A percentile compares a stretch with the other conserved stretches of the same genome.
Conservation (phyloP, 495 filamentous ascomycete species). For the Hypoxylon cercidicola region DNA sequence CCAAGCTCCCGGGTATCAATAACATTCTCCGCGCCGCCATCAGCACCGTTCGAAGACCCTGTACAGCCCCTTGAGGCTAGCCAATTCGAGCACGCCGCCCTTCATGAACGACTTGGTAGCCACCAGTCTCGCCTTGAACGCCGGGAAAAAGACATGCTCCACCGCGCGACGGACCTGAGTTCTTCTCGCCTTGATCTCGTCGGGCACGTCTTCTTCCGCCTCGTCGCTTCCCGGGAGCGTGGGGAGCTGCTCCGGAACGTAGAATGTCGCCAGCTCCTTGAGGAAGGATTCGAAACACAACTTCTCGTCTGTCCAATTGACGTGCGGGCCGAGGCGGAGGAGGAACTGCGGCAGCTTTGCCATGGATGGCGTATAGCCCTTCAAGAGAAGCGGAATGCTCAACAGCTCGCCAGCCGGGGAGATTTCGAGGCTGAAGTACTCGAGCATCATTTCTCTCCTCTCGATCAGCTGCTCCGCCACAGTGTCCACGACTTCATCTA, state of each 20-base stretch:
- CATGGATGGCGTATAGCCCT: conserved; percentile 85
- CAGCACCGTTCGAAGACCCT: conserved; percentile 97
- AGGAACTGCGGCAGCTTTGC: conserved; percentile 91
- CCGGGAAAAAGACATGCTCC: conserved; percentile 81
- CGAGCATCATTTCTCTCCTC: conserved; percentile 83
- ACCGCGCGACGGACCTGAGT: conserved; percentile 68
- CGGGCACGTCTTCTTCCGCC: conserved; percentile 56
- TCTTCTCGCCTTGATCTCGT: conserved; percentile 66
- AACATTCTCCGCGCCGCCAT: conserved; percentile 35
- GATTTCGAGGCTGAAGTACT: conserved; percentile 92
- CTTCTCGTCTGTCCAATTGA: conserved; percentile 87
- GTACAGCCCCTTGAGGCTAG: conserved; percentile 94
- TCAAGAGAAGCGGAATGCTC: conserved; percentile 84
- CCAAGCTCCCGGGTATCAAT: conserved; percentile 26
- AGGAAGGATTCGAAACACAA: conserved; percentile 88
- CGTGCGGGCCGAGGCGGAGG: conserved; percentile 85
- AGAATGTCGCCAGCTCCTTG: conserved; percentile 88
- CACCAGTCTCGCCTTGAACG: conserved; percentile 83
- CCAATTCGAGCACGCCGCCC: conserved; percentile 83
- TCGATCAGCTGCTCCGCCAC: conserved; percentile 72
- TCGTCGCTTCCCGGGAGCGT: conserved; percentile 54
- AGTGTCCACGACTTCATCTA: conserved; percentile 69
- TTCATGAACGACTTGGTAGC: conserved; percentile 82
- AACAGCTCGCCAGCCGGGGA: conserved; percentile 79
- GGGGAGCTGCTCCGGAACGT: conserved; percentile 87